A percentile compares a stretch with the other conserved stretches of the same genome.
Evolutionary conservation across 495 filamentous ascomycete species (phyloP).

Genomic region (Chaetomidium leptoderma): DNA sequence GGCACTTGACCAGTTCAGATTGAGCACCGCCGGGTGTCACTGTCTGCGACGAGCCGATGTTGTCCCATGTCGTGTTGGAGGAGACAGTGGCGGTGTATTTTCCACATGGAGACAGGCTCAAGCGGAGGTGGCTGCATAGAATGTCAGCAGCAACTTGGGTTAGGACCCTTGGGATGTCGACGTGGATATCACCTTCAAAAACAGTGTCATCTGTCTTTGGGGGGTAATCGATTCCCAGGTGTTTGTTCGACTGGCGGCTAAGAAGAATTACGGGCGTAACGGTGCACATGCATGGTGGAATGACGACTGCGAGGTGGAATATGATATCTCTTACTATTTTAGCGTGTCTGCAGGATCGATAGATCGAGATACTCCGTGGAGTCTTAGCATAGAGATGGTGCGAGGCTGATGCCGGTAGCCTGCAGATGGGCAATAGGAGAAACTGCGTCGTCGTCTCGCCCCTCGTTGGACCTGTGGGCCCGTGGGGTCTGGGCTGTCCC

Average conservation of each 20-base stretch:
- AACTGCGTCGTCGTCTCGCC: background rate
- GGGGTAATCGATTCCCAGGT: background rate
- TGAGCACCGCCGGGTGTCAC: conserved; percentile 20
- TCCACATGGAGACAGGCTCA: too few species aligned
- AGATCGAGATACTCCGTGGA: conserved; percentile 10
- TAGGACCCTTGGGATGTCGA: too few species aligned
- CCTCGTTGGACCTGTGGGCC: background rate
- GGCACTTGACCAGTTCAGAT: conserved; percentile 20
- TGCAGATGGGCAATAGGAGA: conserved; percentile 19
- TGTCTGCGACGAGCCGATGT: conserved; percentile 13
- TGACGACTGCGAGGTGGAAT: background rate
- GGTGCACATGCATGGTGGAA: conserved; percentile 22
- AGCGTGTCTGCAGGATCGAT: conserved; percentile 38
- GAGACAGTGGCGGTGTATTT: too few species aligned
- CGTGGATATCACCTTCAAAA: too few species aligned
- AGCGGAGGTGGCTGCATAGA: too few species aligned
- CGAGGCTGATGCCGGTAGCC: conserved; percentile 26
- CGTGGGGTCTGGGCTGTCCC: too few species aligned
- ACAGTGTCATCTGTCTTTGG: too few species aligned
- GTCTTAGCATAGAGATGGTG: too few species aligned
- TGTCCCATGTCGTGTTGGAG: background rate
- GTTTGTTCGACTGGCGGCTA: background rate
- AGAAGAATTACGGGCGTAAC: conserved; percentile 32
- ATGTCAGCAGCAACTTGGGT: too few species aligned
- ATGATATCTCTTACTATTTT: conserved; percentile 10